Evolutionary conservation across 257 asterid species (phyloP).

Genomic region (Nicotiana paniculata): DNA sequence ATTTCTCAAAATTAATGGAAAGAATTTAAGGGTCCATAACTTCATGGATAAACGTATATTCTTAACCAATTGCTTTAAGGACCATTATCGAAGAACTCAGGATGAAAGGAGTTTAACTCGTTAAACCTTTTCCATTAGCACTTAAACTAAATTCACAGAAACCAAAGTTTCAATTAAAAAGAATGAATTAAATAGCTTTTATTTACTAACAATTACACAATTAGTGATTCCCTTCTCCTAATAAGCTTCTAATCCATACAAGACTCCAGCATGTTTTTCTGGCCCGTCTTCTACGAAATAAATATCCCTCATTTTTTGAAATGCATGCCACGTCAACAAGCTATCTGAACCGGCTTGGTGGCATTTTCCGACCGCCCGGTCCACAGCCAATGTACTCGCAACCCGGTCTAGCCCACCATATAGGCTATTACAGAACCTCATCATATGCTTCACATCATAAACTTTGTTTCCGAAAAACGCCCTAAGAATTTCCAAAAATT

Average conservation of each 20-base stretch:
- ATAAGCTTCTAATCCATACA: constrained; percentile 28
- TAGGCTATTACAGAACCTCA: constrained; percentile 42
- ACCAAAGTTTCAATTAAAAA: neutral
- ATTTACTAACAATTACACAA: constrained; percentile 1
- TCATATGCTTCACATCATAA: constrained; percentile 55
- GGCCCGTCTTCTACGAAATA: constrained; percentile 10
- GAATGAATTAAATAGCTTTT: constrained; percentile 9
- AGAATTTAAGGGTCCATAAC: no score
- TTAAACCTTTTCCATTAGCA: neutral
- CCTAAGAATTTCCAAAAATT: constrained; percentile 34
- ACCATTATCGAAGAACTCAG: no score
- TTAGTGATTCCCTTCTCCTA: neutral
- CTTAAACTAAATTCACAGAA: neutral
- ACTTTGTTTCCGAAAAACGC: constrained; percentile 35
- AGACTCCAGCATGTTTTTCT: constrained; percentile 21
- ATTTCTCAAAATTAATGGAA: no score
- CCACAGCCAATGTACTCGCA: constrained; percentile 32
- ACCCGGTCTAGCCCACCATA: constrained; percentile 51
- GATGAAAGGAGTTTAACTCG: no score
- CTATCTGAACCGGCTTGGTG: constrained; percentile 70
- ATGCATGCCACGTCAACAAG: constrained; percentile 52
- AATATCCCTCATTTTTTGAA: constrained; percentile 29
- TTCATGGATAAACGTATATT: no score
- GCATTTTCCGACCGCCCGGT: constrained; percentile 42
- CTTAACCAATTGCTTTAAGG: no score